Evolutionary conservation across 2,329 filamentous ascomycete genomes (phyloP).

Genomic region (Beauveria pseudobassiana): DNA sequence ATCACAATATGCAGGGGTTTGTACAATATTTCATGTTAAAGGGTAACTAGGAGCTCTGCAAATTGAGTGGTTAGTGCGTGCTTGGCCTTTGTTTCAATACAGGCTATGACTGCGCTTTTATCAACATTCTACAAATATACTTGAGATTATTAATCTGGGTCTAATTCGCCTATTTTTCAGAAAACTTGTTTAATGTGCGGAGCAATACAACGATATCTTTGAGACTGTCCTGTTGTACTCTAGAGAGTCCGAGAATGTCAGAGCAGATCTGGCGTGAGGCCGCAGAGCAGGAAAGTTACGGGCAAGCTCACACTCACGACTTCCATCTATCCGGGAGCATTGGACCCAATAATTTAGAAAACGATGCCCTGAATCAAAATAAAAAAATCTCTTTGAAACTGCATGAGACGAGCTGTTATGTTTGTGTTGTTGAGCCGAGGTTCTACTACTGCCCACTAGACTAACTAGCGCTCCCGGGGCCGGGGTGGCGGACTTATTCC

Average conservation of each 20-base stretch:
- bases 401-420: not conserved
- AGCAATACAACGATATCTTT: not conserved
- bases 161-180: not conserved
- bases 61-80: not conserved
- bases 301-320: too few species aligned
- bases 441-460: not conserved
- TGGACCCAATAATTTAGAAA: too few species aligned
- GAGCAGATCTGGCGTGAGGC: not conserved
- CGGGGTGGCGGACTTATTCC: not conserved
- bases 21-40: constrained; percentile 4
- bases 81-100: not conserved
- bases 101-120: not conserved
- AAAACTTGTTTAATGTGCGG: too few species aligned
- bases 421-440: constrained; percentile 5
- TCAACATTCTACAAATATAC: not conserved
- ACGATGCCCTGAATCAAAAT: too few species aligned
- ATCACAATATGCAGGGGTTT: not conserved
- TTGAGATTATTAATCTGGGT: not conserved
- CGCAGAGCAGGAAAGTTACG: not conserved
- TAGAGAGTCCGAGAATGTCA: too few species aligned
- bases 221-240: too few species aligned
- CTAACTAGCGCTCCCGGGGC: not conserved
- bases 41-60: not conserved
- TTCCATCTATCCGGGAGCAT: too few species aligned
- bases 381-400: not conserved